Evolutionary conservation across 2,329 filamentous ascomycete species (phyloP), one percentile per base, ranked within the genome.

Genomic region (Cercospora nicotianae): DNA sequence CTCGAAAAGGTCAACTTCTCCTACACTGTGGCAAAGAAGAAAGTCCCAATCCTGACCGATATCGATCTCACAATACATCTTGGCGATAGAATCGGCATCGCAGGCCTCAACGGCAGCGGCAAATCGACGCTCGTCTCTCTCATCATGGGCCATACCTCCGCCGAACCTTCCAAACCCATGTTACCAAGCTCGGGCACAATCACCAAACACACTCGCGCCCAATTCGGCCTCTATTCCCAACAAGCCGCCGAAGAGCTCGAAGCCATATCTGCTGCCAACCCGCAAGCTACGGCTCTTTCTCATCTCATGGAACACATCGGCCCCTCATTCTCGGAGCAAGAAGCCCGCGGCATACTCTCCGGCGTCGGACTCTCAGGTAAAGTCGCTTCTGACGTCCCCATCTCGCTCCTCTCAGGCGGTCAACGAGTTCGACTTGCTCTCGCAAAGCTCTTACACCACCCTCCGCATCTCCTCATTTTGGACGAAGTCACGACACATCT

Each of bases 401-500:
- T 96, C 0, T 79, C 80, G n/a, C 87, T 89, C 75, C 83, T 96
- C 0, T 94, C 91, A 0, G 92, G 92, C 48, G 93, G 92, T 0
- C 93, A 96, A 79, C 85, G 92, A 36, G 70, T 87, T 4, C 82
- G 86, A n/a, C 77, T 87, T 2, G 88, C 90, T 68, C 81, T 94
- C 60, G 90, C 90, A 1, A 85, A 87, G 59, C 79, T 93, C n/a
- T 80, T 94, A 39, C 90, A 89, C 84, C 82, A 81, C 48, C 83
- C 86, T 3, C 91, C 91, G 20, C 91, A 94, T 71, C 85, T 91
- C 66, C 83, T 94, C 2, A 84, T 94, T 5, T 84, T 94, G 7
- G 92, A 94, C 76, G 93, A 93, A 77, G 89, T 93, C 26, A 95
- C 92, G 6, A 94, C 92, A 0, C 93, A 96, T 81, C 83, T 96